Evolutionary conservation across 1,139 yeast genomes (phyloP), one percentile per base, ranked within the genome.

Genomic region (Taiozyma onychis): DNA sequence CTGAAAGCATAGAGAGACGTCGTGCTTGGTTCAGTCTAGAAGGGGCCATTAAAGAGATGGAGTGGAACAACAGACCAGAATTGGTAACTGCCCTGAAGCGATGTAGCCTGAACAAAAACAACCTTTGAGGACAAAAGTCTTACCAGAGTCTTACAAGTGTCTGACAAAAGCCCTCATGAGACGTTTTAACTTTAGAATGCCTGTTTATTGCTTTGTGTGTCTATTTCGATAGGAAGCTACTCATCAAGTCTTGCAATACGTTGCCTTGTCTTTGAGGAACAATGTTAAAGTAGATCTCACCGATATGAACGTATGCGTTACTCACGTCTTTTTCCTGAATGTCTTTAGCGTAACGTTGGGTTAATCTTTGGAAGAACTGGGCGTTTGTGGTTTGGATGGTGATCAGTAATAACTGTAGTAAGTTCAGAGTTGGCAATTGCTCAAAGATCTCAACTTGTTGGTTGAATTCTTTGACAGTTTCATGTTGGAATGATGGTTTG

Each of bases 161-260:
- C 18, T 18, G 2, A 18, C 18, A 7, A 16, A 30, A 37, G 13
- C 7, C n/a, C 13, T 16, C n/a, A 16, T 8, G 16, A 37, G 8
- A 27, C 30, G 11, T 6, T 27, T 27, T 27, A 9, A 27, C 16
- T 27, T 27, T 27, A 27, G 8, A 37, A 16, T 16, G 39, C 22
- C 39, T 37, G n/a, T 30, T 14, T 30, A 30, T 30, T 30, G 13
- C 21, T 21, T 11, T 39, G 13, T 39, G n/a, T 32, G 35, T 32
- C 61, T 59, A 39, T 73, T 71, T 24, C 77, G 77, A 49, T 42
- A 88, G 76, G 50, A 90, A 73, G 34, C 90, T 89, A 24, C 95
- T 84, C 96, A 91, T 88, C 73, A 91, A 75, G 61, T 85, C 89
- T 59, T 89, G 93, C 61, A 91, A 70, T 73, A 88, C 74, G 63